Evolutionary conservation across 345 rosid species (phyloP).

Genomic region (Orychophragmus violaceus): DNA sequence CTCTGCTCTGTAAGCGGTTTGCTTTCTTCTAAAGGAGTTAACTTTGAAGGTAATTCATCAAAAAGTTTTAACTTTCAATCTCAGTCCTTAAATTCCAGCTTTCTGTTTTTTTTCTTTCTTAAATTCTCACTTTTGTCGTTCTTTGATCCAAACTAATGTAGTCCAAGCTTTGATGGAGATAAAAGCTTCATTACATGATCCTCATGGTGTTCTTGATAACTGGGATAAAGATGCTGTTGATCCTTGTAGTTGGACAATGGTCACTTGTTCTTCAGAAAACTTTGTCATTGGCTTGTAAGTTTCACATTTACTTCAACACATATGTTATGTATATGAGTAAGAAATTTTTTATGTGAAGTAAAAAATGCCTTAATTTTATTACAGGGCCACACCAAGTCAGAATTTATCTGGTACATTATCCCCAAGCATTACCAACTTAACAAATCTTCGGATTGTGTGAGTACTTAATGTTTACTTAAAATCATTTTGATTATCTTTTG

Average conservation of each 20-base stretch:
- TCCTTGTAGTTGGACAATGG: conserved; percentile 98
- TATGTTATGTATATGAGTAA: too few relatives aligned
- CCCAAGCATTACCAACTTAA: conserved; percentile 79
- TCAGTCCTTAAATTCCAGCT: conserved; percentile 1
- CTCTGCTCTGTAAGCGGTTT: conserved; percentile 44
- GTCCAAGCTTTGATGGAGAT: conserved; percentile 88
- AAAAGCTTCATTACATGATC: conserved; percentile 66
- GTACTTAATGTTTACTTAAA: conserved; percentile 19
- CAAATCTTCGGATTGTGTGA: conserved; percentile 82
- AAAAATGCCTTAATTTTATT: neutral
- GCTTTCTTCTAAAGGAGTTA: conserved; percentile 81
- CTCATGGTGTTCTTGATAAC: conserved; percentile 84
- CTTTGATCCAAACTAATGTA: conserved; percentile 24
- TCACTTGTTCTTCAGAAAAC: conserved; percentile 71
- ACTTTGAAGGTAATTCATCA: conserved; percentile 63
- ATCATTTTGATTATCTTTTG: neutral
- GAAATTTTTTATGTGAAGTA: neutral
- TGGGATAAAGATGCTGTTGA: conserved; percentile 95
- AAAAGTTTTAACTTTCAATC: neutral
- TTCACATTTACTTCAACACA: neutral
- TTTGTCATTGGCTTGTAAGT: conserved; percentile 85
- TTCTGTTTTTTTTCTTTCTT: neutral
- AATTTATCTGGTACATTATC: conserved; percentile 79
- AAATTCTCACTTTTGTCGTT: neutral
- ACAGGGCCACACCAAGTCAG: conserved; percentile 89